phyloP scores from a whole-genome alignment of 805 yeast genomes.

The Clavispora fructus region DNA sequence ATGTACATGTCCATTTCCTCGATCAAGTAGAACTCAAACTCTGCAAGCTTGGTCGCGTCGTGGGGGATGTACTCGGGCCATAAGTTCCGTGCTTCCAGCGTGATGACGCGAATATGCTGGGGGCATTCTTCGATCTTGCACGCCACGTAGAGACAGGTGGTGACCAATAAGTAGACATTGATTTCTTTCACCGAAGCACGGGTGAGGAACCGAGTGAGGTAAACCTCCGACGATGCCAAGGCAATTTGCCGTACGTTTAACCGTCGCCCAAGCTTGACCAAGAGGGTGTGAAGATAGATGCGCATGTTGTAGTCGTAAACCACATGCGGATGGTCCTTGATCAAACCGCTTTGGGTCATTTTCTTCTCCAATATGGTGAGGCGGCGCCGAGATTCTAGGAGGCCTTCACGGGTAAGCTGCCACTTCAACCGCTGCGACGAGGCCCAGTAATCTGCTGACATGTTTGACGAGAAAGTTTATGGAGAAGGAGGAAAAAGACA shows the following conservation, averaged over 20 bases:
- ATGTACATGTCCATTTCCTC: constrained; percentile 77
- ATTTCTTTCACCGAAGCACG: constrained; percentile 72
- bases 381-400: constrained; percentile 43
- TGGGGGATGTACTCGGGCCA: constrained; percentile 97
- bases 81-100: constrained; percentile 76
- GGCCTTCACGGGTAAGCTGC: constrained; percentile 67
- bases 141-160: constrained; percentile 84
- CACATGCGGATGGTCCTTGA: constrained; percentile 41
- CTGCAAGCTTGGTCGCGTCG: constrained; percentile 87
- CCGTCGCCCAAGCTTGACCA: constrained; percentile 73
- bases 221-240: constrained; percentile 83
- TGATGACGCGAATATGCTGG: constrained; percentile 79
- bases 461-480: constrained; percentile 17
- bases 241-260: constrained; percentile 77
- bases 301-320: constrained; percentile 57
- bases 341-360: constrained; percentile 40
- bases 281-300: constrained; percentile 71
- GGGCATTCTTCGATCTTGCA: constrained; percentile 96
- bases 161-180: constrained; percentile 71
- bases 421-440: constrained; percentile 78
- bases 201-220: constrained; percentile 70
- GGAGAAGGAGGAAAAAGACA: background rate
- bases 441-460: constrained; percentile 87
- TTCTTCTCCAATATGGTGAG: constrained; percentile 35
- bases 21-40: constrained; percentile 88